A percentile compares a stretch with the other conserved stretches of the same genome.
Conservation (phyloP, 202 grass and related monocot species). For the Hordeum pubiflorum region DNA sequence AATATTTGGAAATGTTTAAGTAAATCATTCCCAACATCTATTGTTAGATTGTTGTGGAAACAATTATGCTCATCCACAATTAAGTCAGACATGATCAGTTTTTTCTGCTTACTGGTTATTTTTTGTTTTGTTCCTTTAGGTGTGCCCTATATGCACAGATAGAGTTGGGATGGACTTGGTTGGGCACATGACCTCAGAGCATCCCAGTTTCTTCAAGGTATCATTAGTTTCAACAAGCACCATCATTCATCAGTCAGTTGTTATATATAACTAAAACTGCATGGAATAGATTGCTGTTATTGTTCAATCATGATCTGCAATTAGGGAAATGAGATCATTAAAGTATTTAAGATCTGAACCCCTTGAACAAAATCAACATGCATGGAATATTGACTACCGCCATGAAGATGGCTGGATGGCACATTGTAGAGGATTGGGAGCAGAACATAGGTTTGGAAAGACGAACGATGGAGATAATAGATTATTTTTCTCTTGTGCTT, state of each 20-base stretch:
- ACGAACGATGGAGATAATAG: not conserved
- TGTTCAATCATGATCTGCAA: not conserved
- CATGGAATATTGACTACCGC: not conserved
- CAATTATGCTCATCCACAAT: not conserved
- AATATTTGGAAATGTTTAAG: not conserved
- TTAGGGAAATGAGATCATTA: slow-evolving; percentile 3
- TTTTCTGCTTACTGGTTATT: not conserved
- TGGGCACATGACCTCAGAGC: slow-evolving; percentile 53
- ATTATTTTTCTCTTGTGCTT: not conserved
- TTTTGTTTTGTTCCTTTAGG: slow-evolving; percentile 33
- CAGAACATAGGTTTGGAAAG: not conserved
- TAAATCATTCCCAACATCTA: not conserved
- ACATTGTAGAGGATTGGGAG: not conserved
- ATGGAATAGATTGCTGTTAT: not conserved
- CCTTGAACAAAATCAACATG: slow-evolving; percentile 31
- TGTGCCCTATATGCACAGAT: slow-evolving; percentile 61
- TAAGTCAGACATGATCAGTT: not conserved
- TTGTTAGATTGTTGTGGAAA: not conserved
- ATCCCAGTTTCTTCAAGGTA: slow-evolving; percentile 73
- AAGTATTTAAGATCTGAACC: not conserved
- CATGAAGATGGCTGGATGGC: not conserved
- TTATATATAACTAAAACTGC: not conserved
- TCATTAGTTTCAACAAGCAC: slow-evolving; percentile 23
- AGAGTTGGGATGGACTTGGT: slow-evolving; percentile 52
- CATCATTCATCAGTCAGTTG: slow-evolving; percentile 2